Evolutionary conservation across 441 rosid genomes (phyloP).

Genomic region (Francoa sonchifolia): DNA sequence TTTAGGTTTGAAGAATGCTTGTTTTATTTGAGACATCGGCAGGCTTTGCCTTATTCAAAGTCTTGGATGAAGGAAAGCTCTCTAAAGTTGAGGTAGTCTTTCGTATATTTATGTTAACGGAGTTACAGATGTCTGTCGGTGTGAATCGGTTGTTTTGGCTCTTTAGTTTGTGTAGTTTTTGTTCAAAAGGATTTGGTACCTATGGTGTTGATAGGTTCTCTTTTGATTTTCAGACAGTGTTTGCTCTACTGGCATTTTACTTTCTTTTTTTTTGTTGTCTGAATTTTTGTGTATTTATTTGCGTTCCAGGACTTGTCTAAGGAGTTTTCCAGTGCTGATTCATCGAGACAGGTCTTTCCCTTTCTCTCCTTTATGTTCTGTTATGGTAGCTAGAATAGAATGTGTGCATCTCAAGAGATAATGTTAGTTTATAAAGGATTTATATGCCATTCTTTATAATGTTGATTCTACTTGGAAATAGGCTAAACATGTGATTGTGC

Average conservation of each 20-base stretch:
- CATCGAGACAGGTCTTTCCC: slow-evolving; percentile 47
- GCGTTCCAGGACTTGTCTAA: slow-evolving; percentile 47
- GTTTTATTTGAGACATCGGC: slow-evolving; percentile 73
- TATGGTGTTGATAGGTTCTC: too few relatives aligned
- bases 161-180: too few relatives aligned
- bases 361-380: neutral
- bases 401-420: neutral
- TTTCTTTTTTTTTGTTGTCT: neutral
- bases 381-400: neutral
- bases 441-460: too few relatives aligned
- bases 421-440: neutral
- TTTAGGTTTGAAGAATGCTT: slow-evolving; percentile 52
- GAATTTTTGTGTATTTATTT: neutral
- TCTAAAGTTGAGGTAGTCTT: slow-evolving; percentile 59
- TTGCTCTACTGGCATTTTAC: neutral
- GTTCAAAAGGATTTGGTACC: too few relatives aligned
- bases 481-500: too few relatives aligned
- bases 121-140: neutral
- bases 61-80: slow-evolving; percentile 73
- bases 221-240: too few relatives aligned
- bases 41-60: slow-evolving; percentile 84
- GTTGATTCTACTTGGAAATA: too few relatives aligned
- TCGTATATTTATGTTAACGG: neutral
- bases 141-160: neutral
- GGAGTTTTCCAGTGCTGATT: slow-evolving; percentile 44